A percentile compares a stretch with the other conserved stretches of the same genome.
Evolutionary conservation across 306 rosid genomes (phyloP).

Genomic region (Quercus agrifolia): DNA sequence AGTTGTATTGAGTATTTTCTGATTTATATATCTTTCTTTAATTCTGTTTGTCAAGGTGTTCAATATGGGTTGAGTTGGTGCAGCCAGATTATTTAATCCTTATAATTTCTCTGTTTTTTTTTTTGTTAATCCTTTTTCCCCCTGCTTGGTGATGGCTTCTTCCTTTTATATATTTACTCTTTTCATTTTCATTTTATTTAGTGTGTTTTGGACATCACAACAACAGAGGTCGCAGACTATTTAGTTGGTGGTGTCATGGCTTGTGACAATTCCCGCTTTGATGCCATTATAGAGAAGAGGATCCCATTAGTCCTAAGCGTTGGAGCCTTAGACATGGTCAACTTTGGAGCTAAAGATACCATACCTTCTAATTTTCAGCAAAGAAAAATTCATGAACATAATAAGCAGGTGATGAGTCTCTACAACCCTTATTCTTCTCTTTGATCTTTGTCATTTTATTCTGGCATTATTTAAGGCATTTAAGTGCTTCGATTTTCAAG

Average conservation of each 20-base stretch:
- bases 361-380: slow-evolving; percentile 58
- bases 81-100: not conserved
- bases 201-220: slow-evolving; percentile 86
- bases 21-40: not conserved
- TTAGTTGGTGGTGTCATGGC: slow-evolving; percentile 92
- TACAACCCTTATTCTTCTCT: slow-evolving; percentile 1
- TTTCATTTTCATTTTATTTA: slow-evolving; percentile 27
- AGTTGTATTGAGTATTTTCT: not conserved
- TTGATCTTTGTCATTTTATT: slow-evolving; percentile 16
- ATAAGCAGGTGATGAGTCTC: slow-evolving; percentile 66
- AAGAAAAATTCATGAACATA: slow-evolving; percentile 74
- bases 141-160: slow-evolving; percentile 8
- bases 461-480: slow-evolving; percentile 16
- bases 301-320: slow-evolving; percentile 73
- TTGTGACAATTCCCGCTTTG: slow-evolving; percentile 74
- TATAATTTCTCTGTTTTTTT: slow-evolving; percentile 3
- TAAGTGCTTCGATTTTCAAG: slow-evolving; percentile 3
- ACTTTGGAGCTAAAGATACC: slow-evolving; percentile 80
- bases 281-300: slow-evolving; percentile 65
- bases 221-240: slow-evolving; percentile 87
- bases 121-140: slow-evolving; percentile 8
- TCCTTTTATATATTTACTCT: not conserved
- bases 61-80: not conserved
- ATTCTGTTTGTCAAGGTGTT: not conserved
- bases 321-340: slow-evolving; percentile 94